phyloP scores from a whole-genome alignment of 108 stramenopile species.

The Nitzschia palea region DNA sequence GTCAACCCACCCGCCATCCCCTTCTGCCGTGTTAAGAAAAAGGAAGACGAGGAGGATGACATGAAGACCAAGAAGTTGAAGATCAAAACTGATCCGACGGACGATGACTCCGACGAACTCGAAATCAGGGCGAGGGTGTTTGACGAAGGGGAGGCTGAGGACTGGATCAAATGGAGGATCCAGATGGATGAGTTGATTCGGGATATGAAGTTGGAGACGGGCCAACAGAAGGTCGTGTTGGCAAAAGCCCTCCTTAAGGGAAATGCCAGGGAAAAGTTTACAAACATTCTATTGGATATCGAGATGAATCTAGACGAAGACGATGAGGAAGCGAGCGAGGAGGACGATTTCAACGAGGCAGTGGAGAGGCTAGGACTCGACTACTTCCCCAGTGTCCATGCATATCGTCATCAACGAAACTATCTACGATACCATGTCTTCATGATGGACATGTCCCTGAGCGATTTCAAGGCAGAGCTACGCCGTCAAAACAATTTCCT shows the following conservation, averaged over 20 bases:
- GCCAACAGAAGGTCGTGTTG: background rate
- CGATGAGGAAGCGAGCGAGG: no score
- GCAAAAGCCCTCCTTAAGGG: background rate
- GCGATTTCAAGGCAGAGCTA: background rate
- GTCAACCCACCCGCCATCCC: background rate
- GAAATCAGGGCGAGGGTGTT: background rate
- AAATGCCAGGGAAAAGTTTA: background rate
- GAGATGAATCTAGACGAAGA: no score
- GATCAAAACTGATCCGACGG: background rate
- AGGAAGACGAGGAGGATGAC: background rate
- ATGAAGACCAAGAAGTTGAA: background rate
- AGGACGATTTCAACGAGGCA: no score
- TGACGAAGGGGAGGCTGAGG: background rate
- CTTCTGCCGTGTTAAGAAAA: background rate
- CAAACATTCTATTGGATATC: no score
- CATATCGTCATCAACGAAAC: no score
- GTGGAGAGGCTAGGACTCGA: no score
- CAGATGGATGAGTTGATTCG: background rate
- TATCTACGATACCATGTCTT: background rate
- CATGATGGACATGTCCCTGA: no score
- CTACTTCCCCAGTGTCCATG: no score
- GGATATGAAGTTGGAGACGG: no score
- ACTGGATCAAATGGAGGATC: background rate
- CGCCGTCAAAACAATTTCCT: background rate
- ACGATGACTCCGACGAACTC: background rate